Evolutionary conservation across 1,139 yeast genomes (phyloP).

Genomic region (Yamadazyma jaroonii): DNA sequence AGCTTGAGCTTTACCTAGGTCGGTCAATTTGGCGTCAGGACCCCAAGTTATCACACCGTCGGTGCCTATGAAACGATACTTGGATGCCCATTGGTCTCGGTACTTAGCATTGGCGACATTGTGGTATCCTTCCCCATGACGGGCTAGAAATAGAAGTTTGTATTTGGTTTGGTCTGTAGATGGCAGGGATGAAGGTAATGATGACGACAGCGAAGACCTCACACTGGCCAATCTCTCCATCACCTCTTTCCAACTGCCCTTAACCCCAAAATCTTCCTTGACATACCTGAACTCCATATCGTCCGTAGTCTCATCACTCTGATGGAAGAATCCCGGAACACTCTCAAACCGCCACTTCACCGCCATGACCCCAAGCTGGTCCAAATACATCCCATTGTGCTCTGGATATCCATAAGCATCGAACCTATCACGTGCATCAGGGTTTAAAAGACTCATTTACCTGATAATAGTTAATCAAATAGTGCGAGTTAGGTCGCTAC

Average conservation of each 20-base stretch:
- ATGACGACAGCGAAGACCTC: too few relatives aligned
- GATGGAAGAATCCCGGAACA: slow-evolving; percentile 52
- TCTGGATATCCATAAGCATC: slow-evolving; percentile 40
- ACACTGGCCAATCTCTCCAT: too few relatives aligned
- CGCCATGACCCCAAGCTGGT: slow-evolving; percentile 6
- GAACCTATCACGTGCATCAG: slow-evolving; percentile 27
- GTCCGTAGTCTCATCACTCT: slow-evolving; percentile 43
- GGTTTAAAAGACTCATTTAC: slow-evolving; percentile 16
- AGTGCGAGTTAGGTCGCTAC: too few relatives aligned
- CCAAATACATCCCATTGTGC: slow-evolving; percentile 25
- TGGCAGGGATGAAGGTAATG: too few relatives aligned
- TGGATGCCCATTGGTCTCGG: slow-evolving; percentile 52
- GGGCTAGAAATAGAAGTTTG: slow-evolving; percentile 59
- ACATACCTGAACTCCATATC: slow-evolving; percentile 49
- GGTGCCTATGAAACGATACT: slow-evolving; percentile 56
- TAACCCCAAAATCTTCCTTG: slow-evolving; percentile 46
- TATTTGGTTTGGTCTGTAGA: slow-evolving; percentile 36
- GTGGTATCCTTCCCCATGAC: slow-evolving; percentile 82
- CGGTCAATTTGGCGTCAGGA: slow-evolving; percentile 66
- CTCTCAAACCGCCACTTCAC: slow-evolving; percentile 42
- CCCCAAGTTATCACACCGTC: slow-evolving; percentile 63
- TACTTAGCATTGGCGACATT: slow-evolving; percentile 59
- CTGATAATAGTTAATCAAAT: too few relatives aligned
- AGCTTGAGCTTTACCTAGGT: slow-evolving; percentile 49
- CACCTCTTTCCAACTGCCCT: slow-evolving; percentile 40